phyloP scores from a whole-genome alignment of 257 asterid species.

The Leptodermis oblonga region DNA sequence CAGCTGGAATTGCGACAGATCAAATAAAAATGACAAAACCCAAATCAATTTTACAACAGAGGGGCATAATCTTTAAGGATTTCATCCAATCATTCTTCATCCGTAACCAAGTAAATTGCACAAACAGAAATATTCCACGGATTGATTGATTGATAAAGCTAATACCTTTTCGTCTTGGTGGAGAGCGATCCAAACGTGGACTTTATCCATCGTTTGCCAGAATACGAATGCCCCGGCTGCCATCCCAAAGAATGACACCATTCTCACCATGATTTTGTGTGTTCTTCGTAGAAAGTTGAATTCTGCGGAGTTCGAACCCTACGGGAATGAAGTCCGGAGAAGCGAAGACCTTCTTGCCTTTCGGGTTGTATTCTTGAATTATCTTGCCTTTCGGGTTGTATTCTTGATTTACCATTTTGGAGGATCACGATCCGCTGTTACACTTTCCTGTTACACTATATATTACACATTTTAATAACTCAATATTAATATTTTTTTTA shows the following conservation, averaged over 20 bases:
- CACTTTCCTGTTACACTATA: too few species aligned
- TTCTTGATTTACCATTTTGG: not conserved
- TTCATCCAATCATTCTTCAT: not conserved
- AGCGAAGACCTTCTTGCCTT: not conserved
- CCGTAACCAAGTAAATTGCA: not conserved
- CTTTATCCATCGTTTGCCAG: conserved; percentile 88
- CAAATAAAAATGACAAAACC: not conserved
- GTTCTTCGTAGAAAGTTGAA: conserved; percentile 9
- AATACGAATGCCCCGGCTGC: conserved; percentile 71
- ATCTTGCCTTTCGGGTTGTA: not conserved
- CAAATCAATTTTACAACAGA: not conserved
- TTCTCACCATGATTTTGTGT: conserved; percentile 52
- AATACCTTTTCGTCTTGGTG: conserved; percentile 78
- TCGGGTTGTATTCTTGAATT: not conserved
- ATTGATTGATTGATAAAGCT: not conserved
- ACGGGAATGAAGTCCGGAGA: not conserved
- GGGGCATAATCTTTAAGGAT: conserved; percentile 6
- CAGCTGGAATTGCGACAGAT: not conserved
- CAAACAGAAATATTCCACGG: not conserved
- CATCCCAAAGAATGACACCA: conserved; percentile 66
- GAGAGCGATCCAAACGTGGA: conserved; percentile 89
- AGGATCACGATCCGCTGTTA: not conserved
- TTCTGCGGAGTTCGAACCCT: not conserved
- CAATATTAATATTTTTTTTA: too few species aligned
- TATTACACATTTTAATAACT: too few species aligned